A percentile compares a stretch with the other conserved stretches of the same genome.
Conservation (phyloP, 148 eudicot genomes). For the Cornus suecica region DNA sequence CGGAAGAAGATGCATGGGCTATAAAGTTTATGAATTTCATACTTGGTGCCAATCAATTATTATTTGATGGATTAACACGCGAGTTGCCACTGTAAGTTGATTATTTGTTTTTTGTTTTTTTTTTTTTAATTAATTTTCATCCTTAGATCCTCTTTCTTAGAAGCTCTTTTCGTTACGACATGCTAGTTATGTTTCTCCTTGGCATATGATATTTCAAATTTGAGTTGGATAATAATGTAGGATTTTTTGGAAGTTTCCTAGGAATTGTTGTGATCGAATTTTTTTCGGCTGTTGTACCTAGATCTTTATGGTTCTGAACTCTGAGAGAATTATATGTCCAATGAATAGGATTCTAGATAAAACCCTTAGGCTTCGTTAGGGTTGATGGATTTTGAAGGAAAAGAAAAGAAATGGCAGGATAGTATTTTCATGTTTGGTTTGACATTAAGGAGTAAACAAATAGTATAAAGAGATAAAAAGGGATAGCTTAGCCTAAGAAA, state of each 20-base stretch:
- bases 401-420: too few species aligned
- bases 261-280: not conserved
- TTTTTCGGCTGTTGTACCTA: not conserved
- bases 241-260: not conserved
- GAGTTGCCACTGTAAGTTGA: conserved; percentile 81
- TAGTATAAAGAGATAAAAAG: too few species aligned
- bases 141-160: too few species aligned
- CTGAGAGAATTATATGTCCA: not conserved
- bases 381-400: too few species aligned
- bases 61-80: conserved; percentile 82
- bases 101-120: not conserved
- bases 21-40: conserved; percentile 70
- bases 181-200: not conserved
- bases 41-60: conserved; percentile 65
- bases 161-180: not conserved
- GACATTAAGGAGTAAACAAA: too few species aligned
- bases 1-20: conserved; percentile 85
- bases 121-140: too few species aligned
- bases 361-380: not conserved
- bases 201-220: not conserved
- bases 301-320: not conserved
- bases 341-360: not conserved
- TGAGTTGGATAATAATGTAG: not conserved
- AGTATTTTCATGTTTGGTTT: too few species aligned
- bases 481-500: too few species aligned